These are phyloP conservation scores for Sphenostylis stenocarpa DNA, from an alignment of 306 rosid species.

Conservation along the genomic window DNA sequence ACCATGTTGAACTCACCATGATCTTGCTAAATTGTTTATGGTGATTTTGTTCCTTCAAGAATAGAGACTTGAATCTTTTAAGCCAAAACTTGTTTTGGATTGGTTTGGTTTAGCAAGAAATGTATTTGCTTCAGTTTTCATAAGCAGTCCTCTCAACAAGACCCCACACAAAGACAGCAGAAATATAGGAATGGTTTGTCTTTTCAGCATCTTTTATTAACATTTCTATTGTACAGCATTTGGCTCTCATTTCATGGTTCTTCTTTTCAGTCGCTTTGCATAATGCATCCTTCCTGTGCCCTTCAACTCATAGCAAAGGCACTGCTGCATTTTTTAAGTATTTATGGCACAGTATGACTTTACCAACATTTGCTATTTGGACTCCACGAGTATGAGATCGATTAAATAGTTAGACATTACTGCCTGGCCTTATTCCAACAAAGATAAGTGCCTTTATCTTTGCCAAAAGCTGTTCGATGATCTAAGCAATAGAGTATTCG, in stretches of 20 bases:
- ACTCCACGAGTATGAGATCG: background rate
- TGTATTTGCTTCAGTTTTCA: background rate
- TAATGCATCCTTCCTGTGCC: background rate
- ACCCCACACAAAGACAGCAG: background rate
- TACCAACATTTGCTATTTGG: background rate
- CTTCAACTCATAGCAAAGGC: background rate
- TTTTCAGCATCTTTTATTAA: background rate
- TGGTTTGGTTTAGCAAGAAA: background rate
- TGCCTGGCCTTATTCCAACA: background rate
- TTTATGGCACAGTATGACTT: background rate
- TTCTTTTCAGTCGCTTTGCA: background rate
- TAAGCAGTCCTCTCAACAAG: background rate
- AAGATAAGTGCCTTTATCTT: background rate
- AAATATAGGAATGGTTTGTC: background rate
- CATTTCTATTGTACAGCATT: background rate
- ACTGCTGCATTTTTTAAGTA: background rate
- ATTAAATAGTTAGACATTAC: background rate
- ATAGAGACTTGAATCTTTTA: background rate
- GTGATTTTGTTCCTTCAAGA: background rate
- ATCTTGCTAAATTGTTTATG: no score
- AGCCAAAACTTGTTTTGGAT: background rate
- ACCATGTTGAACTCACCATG: slow-evolving; percentile 4
- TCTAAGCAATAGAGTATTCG: background rate
- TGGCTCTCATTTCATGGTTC: background rate
- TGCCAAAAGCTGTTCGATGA: background rate